Evolutionary conservation across 2,329 filamentous ascomycete genomes (phyloP).

Genomic region (Colletotrichum gloeosporioides): DNA sequence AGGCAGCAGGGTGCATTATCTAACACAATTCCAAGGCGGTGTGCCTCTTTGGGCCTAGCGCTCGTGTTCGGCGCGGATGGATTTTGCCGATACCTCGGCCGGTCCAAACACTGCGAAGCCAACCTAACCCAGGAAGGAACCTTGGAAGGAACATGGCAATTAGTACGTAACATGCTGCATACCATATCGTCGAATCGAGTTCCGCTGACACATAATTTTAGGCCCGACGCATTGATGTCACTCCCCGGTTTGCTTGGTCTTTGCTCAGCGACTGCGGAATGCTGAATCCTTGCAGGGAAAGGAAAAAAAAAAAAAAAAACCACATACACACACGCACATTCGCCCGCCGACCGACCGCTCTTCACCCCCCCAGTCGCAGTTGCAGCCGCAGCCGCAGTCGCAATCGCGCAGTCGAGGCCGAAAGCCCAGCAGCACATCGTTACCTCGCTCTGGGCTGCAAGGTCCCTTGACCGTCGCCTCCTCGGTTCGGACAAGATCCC

Average conservation of each 20-base stretch:
- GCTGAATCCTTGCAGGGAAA: neutral
- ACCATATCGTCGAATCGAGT: slow-evolving; percentile 15
- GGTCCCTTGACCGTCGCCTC: neutral
- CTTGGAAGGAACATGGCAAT: neutral
- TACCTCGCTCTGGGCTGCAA: neutral
- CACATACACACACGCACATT: neutral
- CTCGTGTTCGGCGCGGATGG: neutral
- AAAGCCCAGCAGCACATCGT: neutral
- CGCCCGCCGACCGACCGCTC: neutral
- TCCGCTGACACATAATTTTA: slow-evolving; percentile 16
- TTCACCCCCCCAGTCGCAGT: neutral
- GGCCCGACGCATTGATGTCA: slow-evolving; percentile 19
- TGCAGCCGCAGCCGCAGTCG: neutral
- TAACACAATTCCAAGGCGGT: neutral
- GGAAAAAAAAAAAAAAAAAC: neutral
- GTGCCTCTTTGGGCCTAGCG: neutral
- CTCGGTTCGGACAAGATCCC: neutral
- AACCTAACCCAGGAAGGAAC: neutral
- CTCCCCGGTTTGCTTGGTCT: neutral
- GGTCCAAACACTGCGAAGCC: neutral
- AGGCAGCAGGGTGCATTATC: neutral
- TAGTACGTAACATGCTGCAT: slow-evolving; percentile 8
- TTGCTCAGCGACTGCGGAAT: neutral
- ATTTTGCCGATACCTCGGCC: slow-evolving; percentile 7
- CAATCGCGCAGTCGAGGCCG: neutral